Evolutionary conservation across 331 rosid species (phyloP), one percentile per base, ranked within the genome.

Genomic region (Rosa hybrid): DNA sequence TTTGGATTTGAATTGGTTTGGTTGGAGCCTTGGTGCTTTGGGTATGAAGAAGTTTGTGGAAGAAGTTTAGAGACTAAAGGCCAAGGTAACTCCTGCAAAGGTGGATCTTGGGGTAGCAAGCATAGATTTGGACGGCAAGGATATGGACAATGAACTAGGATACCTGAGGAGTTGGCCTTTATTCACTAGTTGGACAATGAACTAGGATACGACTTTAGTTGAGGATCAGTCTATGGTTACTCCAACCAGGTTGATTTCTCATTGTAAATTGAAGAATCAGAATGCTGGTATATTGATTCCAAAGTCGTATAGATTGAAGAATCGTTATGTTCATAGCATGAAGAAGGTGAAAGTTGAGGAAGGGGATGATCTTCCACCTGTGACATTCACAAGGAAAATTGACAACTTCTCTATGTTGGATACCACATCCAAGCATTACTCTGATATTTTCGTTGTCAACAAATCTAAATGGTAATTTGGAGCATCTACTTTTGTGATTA

Each of bases 371-470:
- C 23, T 42, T 21, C 53, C 8, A 12, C 16, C 54, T 56, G 53
- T 59, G 39, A 57, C 11, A 41, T 57, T 57, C 78, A 75, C 54
- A 56, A 57, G 68, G 41, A 21, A 57, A 23, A 23, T 75, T n/a
- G 69, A 75, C 41, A 57, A 75, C 56, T 75, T 75, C 69, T 21
- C 56, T 75, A 75, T 41, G 78, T 41, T 57, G 69, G 41, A 42
- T 75, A 46, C 41, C 1, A 1, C 69, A 44, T 64, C 11, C 53
- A 75, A 75, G 41, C 21, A 41, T 75, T 57, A 75, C 69, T 57
- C 69, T 3, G 69, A 4, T 41, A 13, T 8, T 45, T 75, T 75
- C 2, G 68, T 57, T 42, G 14, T 41, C 30, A 54, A 69, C 4
- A 34, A 41, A 53, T 56, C 46, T 57, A 45, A 75, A 75, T 57